Percentiles rank a stretch among this genome's conserved stretches.
phyloP scores from a whole-genome alignment of 108 stramenopile genomes.

The Conticribra guillardii region DNA sequence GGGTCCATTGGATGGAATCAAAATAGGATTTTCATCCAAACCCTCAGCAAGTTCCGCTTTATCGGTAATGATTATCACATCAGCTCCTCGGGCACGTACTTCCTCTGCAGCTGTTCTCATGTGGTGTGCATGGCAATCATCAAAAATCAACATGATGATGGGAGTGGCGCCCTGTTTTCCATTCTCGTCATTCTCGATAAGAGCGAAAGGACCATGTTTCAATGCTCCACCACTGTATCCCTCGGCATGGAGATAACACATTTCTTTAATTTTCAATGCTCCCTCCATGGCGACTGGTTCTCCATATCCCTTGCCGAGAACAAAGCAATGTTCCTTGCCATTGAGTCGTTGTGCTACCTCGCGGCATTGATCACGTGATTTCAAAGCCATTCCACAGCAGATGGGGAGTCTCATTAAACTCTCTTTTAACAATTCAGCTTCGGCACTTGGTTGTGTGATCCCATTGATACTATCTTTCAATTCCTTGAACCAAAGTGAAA shows the following conservation, averaged over 20 bases:
- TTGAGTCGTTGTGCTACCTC: constrained; percentile 76
- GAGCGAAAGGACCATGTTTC: constrained; percentile 98
- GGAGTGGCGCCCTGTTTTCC: constrained; percentile 96
- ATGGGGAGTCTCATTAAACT: constrained; percentile 97
- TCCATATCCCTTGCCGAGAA: constrained; percentile 93
- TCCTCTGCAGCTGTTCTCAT: constrained; percentile 95
- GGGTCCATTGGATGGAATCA: constrained; percentile 94
- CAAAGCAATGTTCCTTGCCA: constrained; percentile 94
- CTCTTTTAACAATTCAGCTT: constrained; percentile 78
- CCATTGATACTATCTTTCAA: constrained; percentile 70
- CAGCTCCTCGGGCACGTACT: constrained; percentile 93
- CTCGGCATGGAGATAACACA: constrained; percentile 98
- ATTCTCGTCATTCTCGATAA: constrained; percentile 86
- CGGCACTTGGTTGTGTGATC: constrained; percentile 49
- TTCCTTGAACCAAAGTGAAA: constrained; percentile 96
- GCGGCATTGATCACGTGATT: constrained; percentile 88
- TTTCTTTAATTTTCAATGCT: constrained; percentile 99
- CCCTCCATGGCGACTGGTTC: constrained; percentile 97
- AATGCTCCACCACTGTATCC: constrained; percentile 98
- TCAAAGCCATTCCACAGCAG: constrained; percentile 96
- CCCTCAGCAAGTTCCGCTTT: constrained; percentile 81
- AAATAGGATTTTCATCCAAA: constrained; percentile 86
- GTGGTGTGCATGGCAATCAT: constrained; percentile 94
- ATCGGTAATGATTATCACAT: constrained; percentile 96
- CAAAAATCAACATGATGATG: constrained; percentile 96